A percentile compares a stretch with the other conserved stretches of the same genome.
These are phyloP conservation scores for Rosellinia necatrix DNA, from an alignment of 2,329 filamentous ascomycete species.

Conservation along the genomic window DNA sequence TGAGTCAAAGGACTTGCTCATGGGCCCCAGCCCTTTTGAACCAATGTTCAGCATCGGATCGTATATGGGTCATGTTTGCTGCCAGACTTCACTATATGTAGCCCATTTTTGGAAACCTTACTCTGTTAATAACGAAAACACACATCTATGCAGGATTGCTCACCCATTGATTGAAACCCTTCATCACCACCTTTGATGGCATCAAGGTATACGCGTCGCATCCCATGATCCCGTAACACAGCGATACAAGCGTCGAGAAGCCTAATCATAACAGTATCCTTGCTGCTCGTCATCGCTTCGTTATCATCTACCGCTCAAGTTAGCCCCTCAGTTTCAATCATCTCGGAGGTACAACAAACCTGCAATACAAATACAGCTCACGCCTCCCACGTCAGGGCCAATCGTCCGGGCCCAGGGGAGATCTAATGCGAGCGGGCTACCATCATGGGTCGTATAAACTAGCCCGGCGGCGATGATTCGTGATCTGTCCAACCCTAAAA, in stretches of 20 bases:
- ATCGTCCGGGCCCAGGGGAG: constrained; percentile 60
- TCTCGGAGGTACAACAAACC: constrained; percentile 46
- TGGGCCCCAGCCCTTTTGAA: constrained; percentile 3
- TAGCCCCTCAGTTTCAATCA: constrained; percentile 16
- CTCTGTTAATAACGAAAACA: constrained; percentile 20
- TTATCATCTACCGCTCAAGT: constrained; percentile 47
- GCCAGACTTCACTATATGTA: constrained; percentile 60
- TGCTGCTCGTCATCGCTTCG: constrained; percentile 48
- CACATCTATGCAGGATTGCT: constrained; percentile 30
- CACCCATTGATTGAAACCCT: constrained; percentile 58
- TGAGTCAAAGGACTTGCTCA: constrained; percentile 8
- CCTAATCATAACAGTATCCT: constrained; percentile 56
- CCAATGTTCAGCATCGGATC: constrained; percentile 2
- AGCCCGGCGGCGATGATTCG: constrained; percentile 58
- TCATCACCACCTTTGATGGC: constrained; percentile 56
- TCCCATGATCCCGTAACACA: constrained; percentile 53
- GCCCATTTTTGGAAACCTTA: constrained; percentile 64
- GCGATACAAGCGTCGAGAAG: constrained; percentile 58
- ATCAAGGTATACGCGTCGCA: constrained; percentile 61
- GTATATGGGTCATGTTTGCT: constrained; percentile 39
- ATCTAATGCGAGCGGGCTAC: constrained; percentile 53
- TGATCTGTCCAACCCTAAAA: constrained; percentile 56
- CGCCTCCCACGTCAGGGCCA: constrained; percentile 57
- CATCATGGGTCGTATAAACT: constrained; percentile 55
- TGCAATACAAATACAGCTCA: constrained; percentile 64